A percentile compares a stretch with the other conserved stretches of the same genome.
Evolutionary conservation across 139 green algal species (phyloP).

Genomic region (Eudorina sp.): DNA sequence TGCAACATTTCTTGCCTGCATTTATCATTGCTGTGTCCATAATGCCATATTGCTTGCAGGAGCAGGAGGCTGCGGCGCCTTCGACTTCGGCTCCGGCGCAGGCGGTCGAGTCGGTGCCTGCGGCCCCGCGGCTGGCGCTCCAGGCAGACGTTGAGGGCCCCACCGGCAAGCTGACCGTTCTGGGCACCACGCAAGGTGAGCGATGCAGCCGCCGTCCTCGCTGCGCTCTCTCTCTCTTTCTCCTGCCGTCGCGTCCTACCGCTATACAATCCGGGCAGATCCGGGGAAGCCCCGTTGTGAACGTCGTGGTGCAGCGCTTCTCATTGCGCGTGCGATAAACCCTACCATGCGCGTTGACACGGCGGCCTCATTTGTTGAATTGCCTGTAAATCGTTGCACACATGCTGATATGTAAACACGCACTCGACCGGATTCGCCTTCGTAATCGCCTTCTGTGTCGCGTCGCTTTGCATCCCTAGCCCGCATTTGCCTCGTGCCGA

Average conservation of each 20-base stretch:
- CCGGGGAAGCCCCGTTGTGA: background rate
- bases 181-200: conserved; percentile 14
- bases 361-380: no score
- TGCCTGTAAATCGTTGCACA: no score
- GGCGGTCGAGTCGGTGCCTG: background rate
- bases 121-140: background rate
- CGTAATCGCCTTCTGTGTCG: no score
- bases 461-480: no score
- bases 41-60: background rate
- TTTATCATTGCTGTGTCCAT: no score
- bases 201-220: no score
- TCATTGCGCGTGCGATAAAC: background rate
- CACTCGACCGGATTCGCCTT: no score
- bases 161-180: background rate
- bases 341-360: background rate
- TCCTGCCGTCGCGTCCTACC: no score
- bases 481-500: no score
- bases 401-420: no score
- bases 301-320: background rate
- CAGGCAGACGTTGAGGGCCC: background rate
- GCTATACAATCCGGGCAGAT: background rate
- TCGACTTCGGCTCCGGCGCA: background rate
- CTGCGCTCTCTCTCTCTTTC: no score
- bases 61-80: background rate
- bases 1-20: background rate